Conservation (phyloP, 1,284 basidiomycete species). For the Moesziomyces sp. region DNA sequence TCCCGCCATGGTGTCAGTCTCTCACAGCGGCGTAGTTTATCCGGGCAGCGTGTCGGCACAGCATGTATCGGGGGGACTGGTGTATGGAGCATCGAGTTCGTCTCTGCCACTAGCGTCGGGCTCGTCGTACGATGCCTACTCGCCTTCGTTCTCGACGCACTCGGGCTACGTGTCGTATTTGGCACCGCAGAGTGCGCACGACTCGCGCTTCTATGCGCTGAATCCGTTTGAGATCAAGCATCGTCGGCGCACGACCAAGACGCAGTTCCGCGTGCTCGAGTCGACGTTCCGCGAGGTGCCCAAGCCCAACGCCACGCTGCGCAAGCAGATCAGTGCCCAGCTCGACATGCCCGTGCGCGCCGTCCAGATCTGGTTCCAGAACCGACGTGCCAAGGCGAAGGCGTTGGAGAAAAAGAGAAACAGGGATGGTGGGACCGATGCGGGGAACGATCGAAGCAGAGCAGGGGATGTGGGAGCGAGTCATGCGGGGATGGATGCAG, state of each 20-base stretch:
- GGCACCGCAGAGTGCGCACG: constrained; percentile 13
- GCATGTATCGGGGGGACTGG: constrained; percentile 14
- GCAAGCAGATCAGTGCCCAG: constrained; percentile 53
- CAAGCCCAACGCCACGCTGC: constrained; percentile 53
- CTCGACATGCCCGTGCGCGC: constrained; percentile 58
- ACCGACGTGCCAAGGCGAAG: constrained; percentile 60
- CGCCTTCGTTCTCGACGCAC: constrained; percentile 5
- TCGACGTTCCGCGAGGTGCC: constrained; percentile 55
- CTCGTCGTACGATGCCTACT: constrained; percentile 7
- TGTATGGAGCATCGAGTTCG: constrained; percentile 16
- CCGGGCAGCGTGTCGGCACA: constrained; percentile 1
- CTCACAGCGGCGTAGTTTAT: background rate
- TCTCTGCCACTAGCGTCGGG: background rate
- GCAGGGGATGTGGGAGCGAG: background rate
- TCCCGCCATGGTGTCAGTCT: constrained; percentile 2
- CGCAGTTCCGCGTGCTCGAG: constrained; percentile 59
- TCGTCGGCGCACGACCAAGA: constrained; percentile 57
- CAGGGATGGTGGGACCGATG: background rate
- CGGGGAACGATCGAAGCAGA: too few relatives aligned
- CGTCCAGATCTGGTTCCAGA: constrained; percentile 62
- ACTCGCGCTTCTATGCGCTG: constrained; percentile 40
- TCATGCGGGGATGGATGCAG: background rate
- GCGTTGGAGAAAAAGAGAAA: constrained; percentile 45
- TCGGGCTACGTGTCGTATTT: constrained; percentile 35
- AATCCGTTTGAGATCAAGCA: constrained; percentile 64